Base-by-base conservation (phyloP, 2,329 filamentous ascomycete species). In the Trichoderma arundinaceum region DNA sequence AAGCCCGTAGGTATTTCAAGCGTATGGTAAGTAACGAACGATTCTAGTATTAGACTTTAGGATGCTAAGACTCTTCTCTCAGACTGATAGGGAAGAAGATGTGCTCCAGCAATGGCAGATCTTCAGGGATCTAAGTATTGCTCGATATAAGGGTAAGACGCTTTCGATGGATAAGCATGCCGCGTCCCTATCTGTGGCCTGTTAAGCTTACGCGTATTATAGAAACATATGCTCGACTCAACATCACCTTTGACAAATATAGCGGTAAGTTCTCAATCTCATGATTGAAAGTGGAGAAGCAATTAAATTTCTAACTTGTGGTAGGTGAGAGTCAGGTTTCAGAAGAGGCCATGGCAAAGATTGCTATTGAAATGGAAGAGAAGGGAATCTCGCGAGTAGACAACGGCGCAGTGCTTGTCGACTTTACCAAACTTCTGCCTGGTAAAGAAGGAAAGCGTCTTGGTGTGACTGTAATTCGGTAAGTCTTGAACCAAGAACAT, bases 271-370 rank as follows among this genome's bases (percentile, higher is more conserved):
- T 28, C 8, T 10, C 19, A 15, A n/a, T 17, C 13, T 15, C n/a
- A 13, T 33, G 17, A 10, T 8, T 44, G 22, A 41, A 15, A 15
- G 13, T 7, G 15, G 12, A 39, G 17, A 7, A 32, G 39, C 41
- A 17, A 44, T 8, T 3, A 41, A 15, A 41, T 15, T 28, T n/a
- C 67, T 68, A 38, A 68, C 35, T 43, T 28, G 10, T 71, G 53
- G 89, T 88, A 61, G 91, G 91, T 60, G 91, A 94, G 78, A 92
- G 88, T 54, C 87, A 91, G 75, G 89, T 93, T 2, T 82, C 83
- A 1, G 84, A 88, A 73, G 83, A 86, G 13, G 84, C 84, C 44
- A 92, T 94, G 88, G 83, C 85, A 52, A 81, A 83, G 65, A 82
- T 88, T 0, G 87, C 87, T 38, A 79, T 85, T 71, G 80, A 85